phyloP scores from a whole-genome alignment of 257 asterid genomes.

The Ajuga chamaepitys region DNA sequence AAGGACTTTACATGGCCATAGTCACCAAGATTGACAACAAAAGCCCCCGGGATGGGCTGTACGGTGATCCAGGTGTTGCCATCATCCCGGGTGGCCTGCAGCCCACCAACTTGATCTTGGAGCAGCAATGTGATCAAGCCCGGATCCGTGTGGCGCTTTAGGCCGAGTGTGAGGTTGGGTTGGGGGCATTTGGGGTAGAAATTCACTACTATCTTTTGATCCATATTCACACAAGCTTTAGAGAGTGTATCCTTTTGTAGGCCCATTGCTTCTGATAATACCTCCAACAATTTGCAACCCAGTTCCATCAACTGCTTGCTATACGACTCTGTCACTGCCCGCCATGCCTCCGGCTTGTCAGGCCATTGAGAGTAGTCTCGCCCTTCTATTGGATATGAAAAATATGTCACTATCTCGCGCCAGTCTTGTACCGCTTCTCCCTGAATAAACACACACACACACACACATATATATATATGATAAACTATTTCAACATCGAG shows the following conservation, averaged over 20 bases:
- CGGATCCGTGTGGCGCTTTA: slow-evolving; percentile 89
- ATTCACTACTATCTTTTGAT: slow-evolving; percentile 80
- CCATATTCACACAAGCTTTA: slow-evolving; percentile 77
- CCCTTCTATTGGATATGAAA: slow-evolving; percentile 54
- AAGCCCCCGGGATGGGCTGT: slow-evolving; percentile 75
- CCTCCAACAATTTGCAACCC: slow-evolving; percentile 47
- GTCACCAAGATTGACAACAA: slow-evolving; percentile 92
- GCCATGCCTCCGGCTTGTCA: slow-evolving; percentile 73
- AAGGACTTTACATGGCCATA: slow-evolving; percentile 61
- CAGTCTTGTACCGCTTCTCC: slow-evolving; percentile 85
- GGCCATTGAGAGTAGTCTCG: slow-evolving; percentile 89
- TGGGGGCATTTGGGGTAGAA: slow-evolving; percentile 91
- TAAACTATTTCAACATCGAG: too few relatives aligned
- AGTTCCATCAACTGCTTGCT: slow-evolving; percentile 53
- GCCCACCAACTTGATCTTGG: slow-evolving; percentile 90
- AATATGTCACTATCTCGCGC: slow-evolving; percentile 84
- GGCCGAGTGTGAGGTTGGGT: slow-evolving; percentile 72
- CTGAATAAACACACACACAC: slow-evolving; percentile 29
- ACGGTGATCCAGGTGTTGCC: slow-evolving; percentile 92
- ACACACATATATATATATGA: neutral
- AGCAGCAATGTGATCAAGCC: slow-evolving; percentile 75
- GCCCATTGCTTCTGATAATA: slow-evolving; percentile 76
- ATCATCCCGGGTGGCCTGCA: slow-evolving; percentile 82
- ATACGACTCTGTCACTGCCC: slow-evolving; percentile 40
- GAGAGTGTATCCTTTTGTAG: slow-evolving; percentile 60